Percentiles rank a stretch among this genome's conserved stretches.
Conservation (phyloP, 331 rosid genomes). For the Saraca asoca region DNA sequence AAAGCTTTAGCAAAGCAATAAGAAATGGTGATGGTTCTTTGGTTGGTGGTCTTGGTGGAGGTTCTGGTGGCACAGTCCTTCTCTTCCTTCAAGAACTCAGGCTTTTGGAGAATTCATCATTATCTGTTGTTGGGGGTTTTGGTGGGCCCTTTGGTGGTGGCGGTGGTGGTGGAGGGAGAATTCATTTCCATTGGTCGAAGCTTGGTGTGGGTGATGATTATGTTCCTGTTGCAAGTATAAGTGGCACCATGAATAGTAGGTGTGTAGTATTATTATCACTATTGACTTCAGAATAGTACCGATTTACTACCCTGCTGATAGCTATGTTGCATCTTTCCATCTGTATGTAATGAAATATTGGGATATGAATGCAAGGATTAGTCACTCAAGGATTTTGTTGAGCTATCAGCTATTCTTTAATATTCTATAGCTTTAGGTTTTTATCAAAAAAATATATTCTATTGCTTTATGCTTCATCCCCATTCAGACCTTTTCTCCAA, state of each 20-base stretch:
- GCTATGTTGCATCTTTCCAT: too few species aligned
- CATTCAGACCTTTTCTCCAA: too few species aligned
- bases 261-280: conserved; percentile 35
- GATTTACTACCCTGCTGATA: too few species aligned
- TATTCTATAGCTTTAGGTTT: too few species aligned
- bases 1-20: conserved; percentile 66
- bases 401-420: too few species aligned
- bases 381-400: too few species aligned
- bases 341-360: too few species aligned
- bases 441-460: too few species aligned
- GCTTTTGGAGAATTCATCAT: conserved; percentile 69
- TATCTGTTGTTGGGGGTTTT: conserved; percentile 81
- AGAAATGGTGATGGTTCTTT: conserved; percentile 58
- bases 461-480: too few species aligned
- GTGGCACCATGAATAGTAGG: conserved; percentile 79
- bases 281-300: too few species aligned
- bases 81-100: conserved; percentile 91
- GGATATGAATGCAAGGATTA: too few species aligned
- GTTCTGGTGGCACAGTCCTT: conserved; percentile 96
- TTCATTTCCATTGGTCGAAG: conserved; percentile 96
- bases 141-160: conserved; percentile 96
- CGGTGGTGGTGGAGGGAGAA: conserved; percentile 99
- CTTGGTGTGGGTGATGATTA: conserved; percentile 77
- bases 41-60: conserved; percentile 95
- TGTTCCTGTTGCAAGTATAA: conserved; percentile 80